Evolutionary conservation across 345 rosid species (phyloP), one percentile per base, ranked within the genome.

Genomic region (Syzygium jambos): DNA sequence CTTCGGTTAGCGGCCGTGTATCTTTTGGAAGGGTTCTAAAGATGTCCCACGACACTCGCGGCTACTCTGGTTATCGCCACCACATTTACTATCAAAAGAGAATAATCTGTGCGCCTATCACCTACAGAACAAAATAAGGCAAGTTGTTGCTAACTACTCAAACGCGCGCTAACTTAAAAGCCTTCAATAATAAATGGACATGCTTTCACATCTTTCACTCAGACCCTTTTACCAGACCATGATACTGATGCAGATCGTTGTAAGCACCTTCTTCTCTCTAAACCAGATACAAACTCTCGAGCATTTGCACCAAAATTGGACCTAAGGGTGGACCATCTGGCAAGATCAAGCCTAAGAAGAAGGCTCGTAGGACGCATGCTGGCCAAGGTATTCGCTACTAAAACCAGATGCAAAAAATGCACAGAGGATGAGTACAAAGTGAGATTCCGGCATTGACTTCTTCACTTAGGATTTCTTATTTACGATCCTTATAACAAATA

Each of bases 311-410:
- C 15, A 92, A 51, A 16, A 88, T 91, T 17, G 93, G 87, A 56
- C 92, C 92, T 53, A 92, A 85, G 3, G 91, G 92, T 23, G 94
- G 93, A 11, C 92, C 91, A 34, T 89, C 92, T 1, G 92, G 91
- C 51, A 90, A 85, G 11, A 84, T 89, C 89, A 89, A n/a, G 5
- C 92, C 93, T 16, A 90, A 53, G 27, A 90, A 53, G 84, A 92
- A 77, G 9, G 91, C 54, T 15, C 86, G 16, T 86, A 51, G 34
- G 85, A 23, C 30, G 87, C 56, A 43, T 86, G 77, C 22, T 65
- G 85, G 17, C 92, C 94, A 34, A 88, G 43, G 30, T 84, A 27
- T 23, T 90, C 87, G 21, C 90, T 38, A 7, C 63, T 7, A 23
- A 90, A 77, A 22, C 86, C 90, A 52, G 88, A 87, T 4, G 49